These are phyloP conservation scores for Manihot esculenta DNA, from an alignment of 441 rosid species.

Conservation along the genomic window DNA sequence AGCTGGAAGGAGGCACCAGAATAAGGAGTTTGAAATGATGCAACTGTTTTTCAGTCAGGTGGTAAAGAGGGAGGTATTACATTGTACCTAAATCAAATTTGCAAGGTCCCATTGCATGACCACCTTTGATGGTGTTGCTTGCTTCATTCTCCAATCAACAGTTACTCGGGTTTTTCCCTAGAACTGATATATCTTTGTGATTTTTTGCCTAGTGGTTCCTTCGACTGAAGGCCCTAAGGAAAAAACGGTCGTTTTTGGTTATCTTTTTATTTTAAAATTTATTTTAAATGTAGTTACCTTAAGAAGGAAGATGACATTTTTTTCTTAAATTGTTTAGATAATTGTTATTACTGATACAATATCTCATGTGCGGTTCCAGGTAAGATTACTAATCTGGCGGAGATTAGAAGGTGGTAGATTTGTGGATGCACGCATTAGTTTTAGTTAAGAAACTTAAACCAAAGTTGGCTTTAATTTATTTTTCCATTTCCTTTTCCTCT, in stretches of 20 bases:
- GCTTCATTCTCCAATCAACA: background rate
- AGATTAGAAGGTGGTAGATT: background rate
- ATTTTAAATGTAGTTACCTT: too few relatives aligned
- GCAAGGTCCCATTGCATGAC: background rate
- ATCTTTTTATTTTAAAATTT: too few relatives aligned
- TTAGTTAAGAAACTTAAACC: background rate
- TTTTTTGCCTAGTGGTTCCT: too few relatives aligned
- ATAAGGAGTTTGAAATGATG: constrained; percentile 6
- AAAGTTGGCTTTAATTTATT: too few relatives aligned
- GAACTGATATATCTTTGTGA: background rate
- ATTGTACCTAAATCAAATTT: background rate
- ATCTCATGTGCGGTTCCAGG: background rate
- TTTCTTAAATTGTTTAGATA: too few relatives aligned
- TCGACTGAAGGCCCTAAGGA: too few relatives aligned
- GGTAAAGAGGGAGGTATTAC: background rate
- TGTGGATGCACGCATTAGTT: background rate
- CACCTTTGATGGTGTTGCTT: background rate
- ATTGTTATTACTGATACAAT: background rate
- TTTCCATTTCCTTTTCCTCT: constrained; percentile 8
- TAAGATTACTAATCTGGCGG: background rate
- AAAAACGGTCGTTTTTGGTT: too few relatives aligned
- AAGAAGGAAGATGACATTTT: too few relatives aligned
- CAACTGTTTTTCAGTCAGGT: background rate
- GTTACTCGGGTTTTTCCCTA: background rate
- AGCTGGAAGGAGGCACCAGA: constrained; percentile 28